Evolutionary conservation across 805 yeast genomes (phyloP), one percentile per base, ranked within the genome.

Genomic region (Kregervanrija pseudodelftensis): DNA sequence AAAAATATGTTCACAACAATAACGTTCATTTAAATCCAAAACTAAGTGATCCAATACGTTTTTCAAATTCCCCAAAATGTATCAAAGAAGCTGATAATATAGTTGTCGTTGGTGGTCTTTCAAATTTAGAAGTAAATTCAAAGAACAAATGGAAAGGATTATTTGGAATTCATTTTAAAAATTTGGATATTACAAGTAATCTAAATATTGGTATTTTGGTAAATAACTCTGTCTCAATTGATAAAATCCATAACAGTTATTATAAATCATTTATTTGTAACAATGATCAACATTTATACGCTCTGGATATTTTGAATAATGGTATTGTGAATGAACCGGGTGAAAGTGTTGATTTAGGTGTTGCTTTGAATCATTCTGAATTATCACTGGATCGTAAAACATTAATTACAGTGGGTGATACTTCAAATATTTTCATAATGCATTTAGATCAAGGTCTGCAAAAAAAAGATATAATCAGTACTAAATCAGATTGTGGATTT

Each of bases 401-500:
- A 0, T 60, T 80, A 50, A 70, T 79, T 1, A 82, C 82, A 1
- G 81, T 90, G 28, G 96, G 97, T 2, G 98, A 90, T 60, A 73
- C 83, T 5, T 72, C 82, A 11, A 72, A 77, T 33, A 74, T 90
- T 32, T 81, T 77, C 38, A 52, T 90, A 33, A 54, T 74, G 17
- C 80, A 77, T 49, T 72, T 79, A 0, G 64, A 65, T 14, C 56
- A 63, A 31, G 44, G 54, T 12, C 43, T 54, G 48, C 43, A 36
- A n/a, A 16, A 22, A 8, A 35, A 33, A 8, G 49, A 68, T 60
- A 46, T 45, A 38, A 56, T 59, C 46, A 68, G 45, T 8, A 80
- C 91, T 0, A 61, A 68, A 2, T 80, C 83, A 46, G 95, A 85
- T 53, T 76, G 83, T 39, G 96, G 96, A 2, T 86, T 89, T 58